Evolutionary conservation across 2,329 filamentous ascomycete species (phyloP), one percentile per base, ranked within the genome.

Genomic region (Didymella lethalis): DNA sequence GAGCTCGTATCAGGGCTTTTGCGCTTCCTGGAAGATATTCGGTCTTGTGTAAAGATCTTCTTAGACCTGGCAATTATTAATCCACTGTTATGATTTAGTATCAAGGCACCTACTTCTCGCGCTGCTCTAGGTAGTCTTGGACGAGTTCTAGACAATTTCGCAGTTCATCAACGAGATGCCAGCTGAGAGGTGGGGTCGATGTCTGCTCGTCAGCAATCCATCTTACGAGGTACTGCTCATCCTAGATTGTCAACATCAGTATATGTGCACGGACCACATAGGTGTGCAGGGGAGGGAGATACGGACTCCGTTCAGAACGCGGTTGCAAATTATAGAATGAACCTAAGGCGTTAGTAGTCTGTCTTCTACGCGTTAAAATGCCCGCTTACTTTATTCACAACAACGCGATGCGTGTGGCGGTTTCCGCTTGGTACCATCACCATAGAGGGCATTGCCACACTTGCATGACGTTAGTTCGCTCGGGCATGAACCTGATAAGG

Each of bases 161-260:
- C 0, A 83, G 72, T 49, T 82, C 81, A 0, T 69, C 55, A 0
- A 82, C 32, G 1, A 61, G 38, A 51, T 83, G 81, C 81, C 81
- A 83, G 6, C 78, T 80, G 3, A 77, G 65, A 2, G 79, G 74
- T 0, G 75, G 64, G 3, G 57, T 59, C 2, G 60, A 49, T 4
- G 59, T 54, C 3, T 50, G 25, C 0, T 32, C 20, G 0, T 64
- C 53, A 0, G 67, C 59, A 1, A 65, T 69, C 81, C 81, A 82
- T 36, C 67, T 65, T 0, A 82, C 71, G 0, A 83, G 71, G 50
- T 78, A 82, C 34, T 82, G 71, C 52, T 82, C 80, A 4, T 72
- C 72, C 75, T 78, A 64, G 40, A 57, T 14, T 11, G 34, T 56
- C 23, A 54, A 64, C 57, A 55, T 74, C 46, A 71, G 61, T 62